phyloP scores from a whole-genome alignment of 1,284 basidiomycete genomes.

The Stygiomarasmius scandens region DNA sequence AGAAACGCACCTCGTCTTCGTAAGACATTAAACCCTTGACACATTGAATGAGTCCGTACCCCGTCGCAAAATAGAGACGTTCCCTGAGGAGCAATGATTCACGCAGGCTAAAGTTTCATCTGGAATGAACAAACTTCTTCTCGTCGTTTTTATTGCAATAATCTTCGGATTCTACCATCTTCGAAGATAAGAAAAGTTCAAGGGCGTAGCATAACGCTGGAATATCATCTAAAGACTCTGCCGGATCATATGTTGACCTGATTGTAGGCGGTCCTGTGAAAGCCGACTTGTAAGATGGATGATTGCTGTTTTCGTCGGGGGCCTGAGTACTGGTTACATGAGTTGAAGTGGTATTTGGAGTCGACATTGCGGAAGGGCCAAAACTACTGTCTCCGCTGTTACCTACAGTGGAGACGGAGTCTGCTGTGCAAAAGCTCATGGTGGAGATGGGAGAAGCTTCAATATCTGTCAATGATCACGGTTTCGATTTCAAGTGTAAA shows the following conservation, averaged over 20 bases:
- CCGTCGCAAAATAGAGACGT: conserved; percentile 85
- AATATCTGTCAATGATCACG: too few relatives aligned
- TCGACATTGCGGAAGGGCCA: too few relatives aligned
- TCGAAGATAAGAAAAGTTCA: conserved; percentile 80
- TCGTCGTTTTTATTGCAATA: conserved; percentile 68
- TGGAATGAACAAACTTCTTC: conserved; percentile 50
- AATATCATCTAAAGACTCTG: conserved; percentile 63
- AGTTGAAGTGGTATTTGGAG: too few relatives aligned
- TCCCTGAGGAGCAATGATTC: conserved; percentile 46
- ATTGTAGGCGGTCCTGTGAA: conserved; percentile 35
- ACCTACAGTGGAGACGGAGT: too few relatives aligned
- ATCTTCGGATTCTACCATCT: conserved; percentile 89
- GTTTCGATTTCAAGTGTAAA: too few relatives aligned
- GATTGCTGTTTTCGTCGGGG: too few relatives aligned
- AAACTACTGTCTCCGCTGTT: too few relatives aligned
- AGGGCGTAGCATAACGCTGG: conserved; percentile 69
- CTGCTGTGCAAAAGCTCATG: too few relatives aligned
- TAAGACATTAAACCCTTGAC: conserved; percentile 83
- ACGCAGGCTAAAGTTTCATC: background rate
- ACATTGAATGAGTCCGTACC: conserved; percentile 82
- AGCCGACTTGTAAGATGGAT: conserved; percentile 20
- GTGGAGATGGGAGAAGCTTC: too few relatives aligned
- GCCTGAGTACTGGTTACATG: too few relatives aligned
- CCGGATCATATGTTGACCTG: conserved; percentile 46
- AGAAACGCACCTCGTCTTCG: conserved; percentile 65